Conservation (phyloP, 2,329 filamentous ascomycete species). For the Pseudogymnoascus destructans region DNA sequence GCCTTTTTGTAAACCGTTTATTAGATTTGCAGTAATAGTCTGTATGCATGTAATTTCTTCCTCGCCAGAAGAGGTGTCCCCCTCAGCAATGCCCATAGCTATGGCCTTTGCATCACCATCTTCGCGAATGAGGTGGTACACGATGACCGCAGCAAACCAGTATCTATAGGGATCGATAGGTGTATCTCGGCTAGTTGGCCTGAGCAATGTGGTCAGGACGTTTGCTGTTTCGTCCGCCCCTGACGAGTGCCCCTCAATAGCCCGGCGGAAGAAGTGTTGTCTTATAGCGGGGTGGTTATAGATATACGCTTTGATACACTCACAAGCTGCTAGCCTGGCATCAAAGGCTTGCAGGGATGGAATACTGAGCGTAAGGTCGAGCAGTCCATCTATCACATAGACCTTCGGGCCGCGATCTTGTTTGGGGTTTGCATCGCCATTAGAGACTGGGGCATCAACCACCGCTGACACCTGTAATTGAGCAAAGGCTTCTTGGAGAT, state of each 20-base stretch:
- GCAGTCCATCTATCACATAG: slow-evolving; percentile 85
- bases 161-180: slow-evolving; percentile 69
- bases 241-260: slow-evolving; percentile 73
- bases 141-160: slow-evolving; percentile 80
- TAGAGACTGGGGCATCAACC: slow-evolving; percentile 29
- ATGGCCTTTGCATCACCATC: slow-evolving; percentile 65
- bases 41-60: slow-evolving; percentile 94
- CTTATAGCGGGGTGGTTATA: slow-evolving; percentile 68
- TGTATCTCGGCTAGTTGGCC: slow-evolving; percentile 46
- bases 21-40: slow-evolving; percentile 72
- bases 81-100: slow-evolving; percentile 74
- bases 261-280: slow-evolving; percentile 72
- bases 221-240: slow-evolving; percentile 77
- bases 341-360: slow-evolving; percentile 58
- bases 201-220: slow-evolving; percentile 69
- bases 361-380: slow-evolving; percentile 66
- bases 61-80: slow-evolving; percentile 77
- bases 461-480: slow-evolving; percentile 65
- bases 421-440: slow-evolving; percentile 28
- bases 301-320: slow-evolving; percentile 89
- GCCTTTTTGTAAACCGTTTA: slow-evolving; percentile 60
- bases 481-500: slow-evolving; percentile 78
- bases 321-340: slow-evolving; percentile 70
- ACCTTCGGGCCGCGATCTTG: slow-evolving; percentile 46
- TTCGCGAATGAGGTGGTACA: slow-evolving; percentile 76